phyloP scores from a whole-genome alignment of 169 alveolate species.

The Plasmodium yoelii region DNA sequence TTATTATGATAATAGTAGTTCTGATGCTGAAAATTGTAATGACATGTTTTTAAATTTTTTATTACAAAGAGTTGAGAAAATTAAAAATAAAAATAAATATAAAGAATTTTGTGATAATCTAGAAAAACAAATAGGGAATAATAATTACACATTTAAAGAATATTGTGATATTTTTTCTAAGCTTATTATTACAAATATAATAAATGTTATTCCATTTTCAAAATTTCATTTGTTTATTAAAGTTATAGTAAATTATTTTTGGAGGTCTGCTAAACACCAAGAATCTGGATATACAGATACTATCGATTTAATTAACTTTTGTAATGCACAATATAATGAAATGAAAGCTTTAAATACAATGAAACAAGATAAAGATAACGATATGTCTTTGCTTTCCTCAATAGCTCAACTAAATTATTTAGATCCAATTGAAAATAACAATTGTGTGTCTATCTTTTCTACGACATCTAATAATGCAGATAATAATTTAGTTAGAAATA shows the following conservation, averaged over 20 bases:
- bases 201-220: slow-evolving; percentile 32
- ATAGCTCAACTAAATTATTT: slow-evolving; percentile 14
- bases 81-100: slow-evolving; percentile 34
- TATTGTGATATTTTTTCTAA: slow-evolving; percentile 56
- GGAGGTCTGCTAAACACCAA: slow-evolving; percentile 2
- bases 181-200: slow-evolving; percentile 8
- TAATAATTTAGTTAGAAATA: neutral
- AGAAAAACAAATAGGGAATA: slow-evolving; percentile 42
- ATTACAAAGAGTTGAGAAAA: neutral
- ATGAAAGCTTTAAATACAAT: slow-evolving; percentile 13
- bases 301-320: slow-evolving; percentile 1
- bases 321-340: slow-evolving; percentile 6
- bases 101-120: slow-evolving; percentile 37
- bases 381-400: slow-evolving; percentile 5
- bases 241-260: slow-evolving; percentile 4
- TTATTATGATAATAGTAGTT: neutral
- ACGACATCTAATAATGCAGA: neutral
- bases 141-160: slow-evolving; percentile 31
- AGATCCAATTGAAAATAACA: neutral
- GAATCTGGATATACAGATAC: neutral
- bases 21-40: neutral
- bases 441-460: neutral
- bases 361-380: neutral
- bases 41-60: slow-evolving; percentile 4
- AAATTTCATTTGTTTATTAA: slow-evolving; percentile 21